Evolutionary conservation across 2,329 filamentous ascomycete species (phyloP).

Genomic region (Huntiella decipiens): DNA sequence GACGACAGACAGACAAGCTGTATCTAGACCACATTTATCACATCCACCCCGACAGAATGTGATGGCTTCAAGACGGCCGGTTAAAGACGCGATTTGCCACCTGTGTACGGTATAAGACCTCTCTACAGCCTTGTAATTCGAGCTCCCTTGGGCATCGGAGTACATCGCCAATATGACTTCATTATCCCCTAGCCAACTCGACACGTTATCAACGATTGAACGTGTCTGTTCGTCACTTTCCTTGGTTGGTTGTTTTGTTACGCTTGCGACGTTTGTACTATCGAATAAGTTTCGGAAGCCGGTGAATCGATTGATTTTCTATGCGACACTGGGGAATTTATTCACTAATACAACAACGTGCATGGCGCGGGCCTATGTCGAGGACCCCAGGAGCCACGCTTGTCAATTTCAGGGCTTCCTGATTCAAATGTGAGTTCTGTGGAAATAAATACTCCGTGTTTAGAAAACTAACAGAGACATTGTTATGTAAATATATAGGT

Average conservation of each 20-base stretch:
- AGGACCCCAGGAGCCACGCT: slow-evolving; percentile 26
- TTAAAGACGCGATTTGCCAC: too few species aligned
- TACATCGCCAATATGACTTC: too few species aligned
- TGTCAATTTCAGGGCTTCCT: slow-evolving; percentile 62
- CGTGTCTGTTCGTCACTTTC: slow-evolving; percentile 53
- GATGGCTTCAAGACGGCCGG: too few species aligned
- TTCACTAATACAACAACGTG: slow-evolving; percentile 59
- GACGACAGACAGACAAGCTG: too few species aligned
- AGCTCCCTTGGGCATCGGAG: too few species aligned
- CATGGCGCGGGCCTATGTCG: slow-evolving; percentile 45
- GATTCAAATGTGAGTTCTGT: slow-evolving; percentile 53
- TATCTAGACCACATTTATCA: too few species aligned
- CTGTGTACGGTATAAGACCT: too few species aligned
- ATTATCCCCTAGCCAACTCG: slow-evolving; percentile 16
- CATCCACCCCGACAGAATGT: too few species aligned
- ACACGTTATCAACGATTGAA: slow-evolving; percentile 42
- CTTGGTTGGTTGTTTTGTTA: slow-evolving; percentile 49
- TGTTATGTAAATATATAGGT: slow-evolving; percentile 29
- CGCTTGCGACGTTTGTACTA: slow-evolving; percentile 50
- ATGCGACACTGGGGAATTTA: slow-evolving; percentile 65
- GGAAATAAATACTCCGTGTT: not conserved
- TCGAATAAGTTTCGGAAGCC: slow-evolving; percentile 60
- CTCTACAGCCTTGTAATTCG: too few species aligned
- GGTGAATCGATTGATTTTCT: slow-evolving; percentile 75
- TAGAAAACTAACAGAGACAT: not conserved